phyloP scores from a whole-genome alignment of 192 early-diverging fungal genomes.

The Entomortierella parvispora region DNA sequence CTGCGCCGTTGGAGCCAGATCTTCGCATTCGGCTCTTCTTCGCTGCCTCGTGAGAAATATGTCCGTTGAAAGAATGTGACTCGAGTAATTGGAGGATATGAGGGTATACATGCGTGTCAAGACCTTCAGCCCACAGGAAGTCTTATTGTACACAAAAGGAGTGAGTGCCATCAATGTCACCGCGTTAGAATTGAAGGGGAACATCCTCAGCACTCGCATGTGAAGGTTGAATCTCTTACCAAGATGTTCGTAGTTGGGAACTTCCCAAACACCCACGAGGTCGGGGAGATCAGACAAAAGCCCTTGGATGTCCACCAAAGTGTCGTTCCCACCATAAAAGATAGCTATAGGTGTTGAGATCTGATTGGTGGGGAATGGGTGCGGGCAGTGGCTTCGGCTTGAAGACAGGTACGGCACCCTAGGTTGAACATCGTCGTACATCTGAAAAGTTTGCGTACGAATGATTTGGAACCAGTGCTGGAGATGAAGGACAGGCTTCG shows the following conservation, averaged over 20 bases:
- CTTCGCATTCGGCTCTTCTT: not conserved
- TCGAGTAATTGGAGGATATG: conserved; percentile 53
- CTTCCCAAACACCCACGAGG: conserved; percentile 65
- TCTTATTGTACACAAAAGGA: conserved; percentile 27
- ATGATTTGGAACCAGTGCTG: conserved; percentile 98
- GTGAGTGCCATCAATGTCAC: no score
- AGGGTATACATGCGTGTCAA: conserved; percentile 58
- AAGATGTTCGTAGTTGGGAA: conserved; percentile 85
- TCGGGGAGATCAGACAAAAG: conserved; percentile 65
- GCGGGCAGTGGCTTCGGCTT: conserved; percentile 69
- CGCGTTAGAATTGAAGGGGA: no score
- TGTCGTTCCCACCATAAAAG: conserved; percentile 91
- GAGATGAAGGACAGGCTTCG: conserved; percentile 1
- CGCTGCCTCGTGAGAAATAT: conserved; percentile 6
- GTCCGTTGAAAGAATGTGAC: conserved; percentile 38
- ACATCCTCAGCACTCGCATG: no score
- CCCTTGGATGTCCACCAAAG: conserved; percentile 77
- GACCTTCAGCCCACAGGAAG: conserved; percentile 60
- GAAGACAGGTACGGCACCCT: conserved; percentile 57
- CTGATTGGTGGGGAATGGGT: conserved; percentile 77
- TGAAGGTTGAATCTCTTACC: no score
- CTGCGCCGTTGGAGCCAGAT: conserved; percentile 13
- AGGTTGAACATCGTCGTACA: conserved; percentile 88
- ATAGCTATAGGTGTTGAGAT: conserved; percentile 90
- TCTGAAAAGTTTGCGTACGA: conserved; percentile 83